Conservation (phyloP, 768 basidiomycete genomes). For the Amanita rubescens region DNA sequence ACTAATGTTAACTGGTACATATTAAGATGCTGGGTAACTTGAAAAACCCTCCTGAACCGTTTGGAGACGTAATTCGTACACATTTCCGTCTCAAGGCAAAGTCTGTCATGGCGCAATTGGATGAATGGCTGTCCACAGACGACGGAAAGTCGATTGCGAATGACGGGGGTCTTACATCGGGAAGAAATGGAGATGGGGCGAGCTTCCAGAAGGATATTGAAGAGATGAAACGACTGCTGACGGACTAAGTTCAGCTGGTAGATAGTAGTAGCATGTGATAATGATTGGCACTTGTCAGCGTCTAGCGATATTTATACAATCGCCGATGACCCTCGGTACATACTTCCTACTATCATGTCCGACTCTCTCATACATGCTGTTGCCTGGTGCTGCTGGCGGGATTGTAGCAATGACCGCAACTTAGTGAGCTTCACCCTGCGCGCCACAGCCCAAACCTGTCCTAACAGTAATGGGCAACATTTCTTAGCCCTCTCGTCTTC, state of each 20-base stretch:
- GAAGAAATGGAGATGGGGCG: slow-evolving; percentile 32
- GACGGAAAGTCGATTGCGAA: slow-evolving; percentile 54
- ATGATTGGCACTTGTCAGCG: background rate
- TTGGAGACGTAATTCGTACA: slow-evolving; percentile 79
- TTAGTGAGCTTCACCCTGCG: slow-evolving; percentile 46
- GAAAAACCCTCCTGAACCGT: slow-evolving; percentile 77
- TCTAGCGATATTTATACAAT: slow-evolving; percentile 2
- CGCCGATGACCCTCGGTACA: background rate
- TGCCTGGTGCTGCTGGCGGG: slow-evolving; percentile 87
- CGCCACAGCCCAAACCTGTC: slow-evolving; percentile 5
- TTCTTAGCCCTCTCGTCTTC: slow-evolving; percentile 76
- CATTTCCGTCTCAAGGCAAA: slow-evolving; percentile 85
- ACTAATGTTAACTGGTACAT: background rate
- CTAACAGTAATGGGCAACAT: slow-evolving; percentile 1
- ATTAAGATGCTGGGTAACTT: slow-evolving; percentile 78
- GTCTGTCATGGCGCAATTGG: slow-evolving; percentile 63
- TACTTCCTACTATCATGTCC: slow-evolving; percentile 32
- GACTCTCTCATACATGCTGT: slow-evolving; percentile 83
- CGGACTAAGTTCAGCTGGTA: slow-evolving; percentile 29
- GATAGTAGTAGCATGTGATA: slow-evolving; percentile 4
- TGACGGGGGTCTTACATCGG: slow-evolving; percentile 42
- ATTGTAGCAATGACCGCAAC: slow-evolving; percentile 87
- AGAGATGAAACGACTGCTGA: slow-evolving; percentile 58
- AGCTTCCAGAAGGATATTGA: slow-evolving; percentile 62
- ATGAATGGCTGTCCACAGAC: slow-evolving; percentile 70